phyloP scores from a whole-genome alignment of 257 asterid genomes.

The Scutellaria barbata region DNA sequence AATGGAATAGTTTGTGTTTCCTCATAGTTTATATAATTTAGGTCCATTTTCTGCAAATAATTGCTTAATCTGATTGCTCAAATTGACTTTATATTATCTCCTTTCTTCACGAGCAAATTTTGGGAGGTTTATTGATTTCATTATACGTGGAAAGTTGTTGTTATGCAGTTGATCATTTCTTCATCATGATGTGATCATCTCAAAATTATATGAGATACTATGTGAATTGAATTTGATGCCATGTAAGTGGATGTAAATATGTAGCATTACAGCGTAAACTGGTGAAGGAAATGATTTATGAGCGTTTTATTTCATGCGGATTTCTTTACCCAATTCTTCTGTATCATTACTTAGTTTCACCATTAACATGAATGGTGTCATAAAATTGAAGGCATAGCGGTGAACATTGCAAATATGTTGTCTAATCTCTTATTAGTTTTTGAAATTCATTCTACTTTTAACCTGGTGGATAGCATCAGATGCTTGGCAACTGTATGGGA shows the following conservation, averaged over 20 bases:
- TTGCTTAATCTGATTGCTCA: slow-evolving; percentile 12
- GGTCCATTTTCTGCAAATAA: slow-evolving; percentile 7
- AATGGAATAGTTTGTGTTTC: background rate
- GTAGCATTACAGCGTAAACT: background rate
- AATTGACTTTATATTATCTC: background rate
- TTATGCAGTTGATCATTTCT: background rate
- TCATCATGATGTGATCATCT: background rate
- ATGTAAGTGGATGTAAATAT: slow-evolving; percentile 3
- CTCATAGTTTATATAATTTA: slow-evolving; percentile 5
- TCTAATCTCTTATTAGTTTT: slow-evolving; percentile 10
- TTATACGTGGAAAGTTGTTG: background rate
- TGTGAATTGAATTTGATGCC: background rate
- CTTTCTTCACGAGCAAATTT: background rate
- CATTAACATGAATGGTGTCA: background rate
- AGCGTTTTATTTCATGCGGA: background rate
- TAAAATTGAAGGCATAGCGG: background rate
- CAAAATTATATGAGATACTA: background rate
- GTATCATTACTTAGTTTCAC: background rate
- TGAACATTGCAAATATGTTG: background rate
- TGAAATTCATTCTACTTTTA: background rate
- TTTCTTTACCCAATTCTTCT: background rate
- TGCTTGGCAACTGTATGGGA: slow-evolving; percentile 5
- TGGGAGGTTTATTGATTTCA: slow-evolving; percentile 6
- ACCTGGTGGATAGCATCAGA: background rate
- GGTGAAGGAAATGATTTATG: slow-evolving; percentile 21